Evolutionary conservation across 176 grass and related monocot genomes (phyloP).

Genomic region (Juncus effusus): DNA sequence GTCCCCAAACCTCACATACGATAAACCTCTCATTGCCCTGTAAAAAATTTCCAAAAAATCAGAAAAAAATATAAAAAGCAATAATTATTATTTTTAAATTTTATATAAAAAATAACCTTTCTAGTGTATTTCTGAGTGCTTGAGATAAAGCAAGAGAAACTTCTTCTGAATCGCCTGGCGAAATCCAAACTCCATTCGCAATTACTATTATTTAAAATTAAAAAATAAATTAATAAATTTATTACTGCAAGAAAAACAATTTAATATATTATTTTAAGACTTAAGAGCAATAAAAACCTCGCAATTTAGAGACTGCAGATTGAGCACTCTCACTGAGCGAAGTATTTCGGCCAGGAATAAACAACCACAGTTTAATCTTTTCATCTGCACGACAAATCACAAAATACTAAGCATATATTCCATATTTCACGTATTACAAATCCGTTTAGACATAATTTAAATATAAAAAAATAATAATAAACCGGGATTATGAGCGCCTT

Average conservation of each 20-base stretch:
- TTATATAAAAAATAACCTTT: conserved; percentile 50
- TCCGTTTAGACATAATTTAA: background rate
- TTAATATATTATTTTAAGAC: no score
- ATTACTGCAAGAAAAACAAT: background rate
- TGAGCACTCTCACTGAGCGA: conserved; percentile 59
- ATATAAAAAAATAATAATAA: conserved; percentile 23
- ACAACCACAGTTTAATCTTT: conserved; percentile 99
- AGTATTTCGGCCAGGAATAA: conserved; percentile 81
- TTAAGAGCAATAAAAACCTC: conserved; percentile 42
- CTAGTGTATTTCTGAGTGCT: conserved; percentile 87
- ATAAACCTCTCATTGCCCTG: conserved; percentile 77
- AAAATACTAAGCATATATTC: conserved; percentile 15
- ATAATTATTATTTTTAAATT: conserved; percentile 8
- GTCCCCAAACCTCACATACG: conserved; percentile 93
- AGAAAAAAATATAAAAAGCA: conserved; percentile 6
- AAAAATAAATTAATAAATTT: conserved; percentile 31
- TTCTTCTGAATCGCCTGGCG: conserved; percentile 95
- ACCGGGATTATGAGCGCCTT: conserved; percentile 97
- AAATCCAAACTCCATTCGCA: conserved; percentile 85
- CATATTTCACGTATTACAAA: background rate
- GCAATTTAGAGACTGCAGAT: conserved; percentile 73
- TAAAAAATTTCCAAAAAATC: conserved; percentile 18
- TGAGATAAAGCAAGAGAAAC: conserved; percentile 77
- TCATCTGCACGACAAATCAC: conserved; percentile 51
- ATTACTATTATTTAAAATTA: conserved; percentile 41